Evolutionary conservation across 2,329 filamentous ascomycete genomes (phyloP), one percentile per base, ranked within the genome.

Genomic region (Colletotrichum shisoi): DNA sequence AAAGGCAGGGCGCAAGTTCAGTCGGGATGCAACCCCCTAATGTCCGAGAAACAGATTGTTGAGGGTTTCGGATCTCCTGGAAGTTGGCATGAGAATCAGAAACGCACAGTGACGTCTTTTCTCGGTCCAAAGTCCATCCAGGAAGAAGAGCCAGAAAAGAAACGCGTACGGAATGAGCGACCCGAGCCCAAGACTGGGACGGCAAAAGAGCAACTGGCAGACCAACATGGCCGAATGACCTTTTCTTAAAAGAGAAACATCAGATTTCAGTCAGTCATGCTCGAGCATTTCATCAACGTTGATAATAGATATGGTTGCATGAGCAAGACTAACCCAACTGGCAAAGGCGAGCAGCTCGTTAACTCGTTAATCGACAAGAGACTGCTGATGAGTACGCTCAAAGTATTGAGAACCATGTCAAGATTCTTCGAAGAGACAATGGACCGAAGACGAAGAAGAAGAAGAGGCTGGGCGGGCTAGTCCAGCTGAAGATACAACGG

Each of bases 41-140:
- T 27, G 24, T 48, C 57, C 15, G 48, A 64, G 31, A 61, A 21
- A 42, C 45, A 64, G 27, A 5, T 54, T 13, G 40, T 61, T 6
- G 21, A 53, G 15, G 34, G 31, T 5, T 24, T 40, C 11, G 12
- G n/a, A 27, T 54, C 31, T 39, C 34, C 48, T n/a, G 21, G 31
- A 34, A 31, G 31, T 8, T 49, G 62, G 62, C 19, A 9, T 17
- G 44, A 19, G 21, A n/a, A 4, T 21, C 40, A 31, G 19, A 61
- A 64, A 44, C 48, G 62, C 34, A 39, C 39, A 44, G 48, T n/a
- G 6, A 44, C 57, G 9, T 48, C 17, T 3, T 34, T 48, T 15
- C 15, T 61, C 5, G 54, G 40, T 40, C 62, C 62, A 19, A 4
- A 40, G 27, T 64, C 48, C 4, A n/a, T 17, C n/a, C 31, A 54